Percentiles rank a stretch among this genome's conserved stretches.
phyloP scores from a whole-genome alignment of 179 eudicot genomes.

The Vitellaria paradoxa region DNA sequence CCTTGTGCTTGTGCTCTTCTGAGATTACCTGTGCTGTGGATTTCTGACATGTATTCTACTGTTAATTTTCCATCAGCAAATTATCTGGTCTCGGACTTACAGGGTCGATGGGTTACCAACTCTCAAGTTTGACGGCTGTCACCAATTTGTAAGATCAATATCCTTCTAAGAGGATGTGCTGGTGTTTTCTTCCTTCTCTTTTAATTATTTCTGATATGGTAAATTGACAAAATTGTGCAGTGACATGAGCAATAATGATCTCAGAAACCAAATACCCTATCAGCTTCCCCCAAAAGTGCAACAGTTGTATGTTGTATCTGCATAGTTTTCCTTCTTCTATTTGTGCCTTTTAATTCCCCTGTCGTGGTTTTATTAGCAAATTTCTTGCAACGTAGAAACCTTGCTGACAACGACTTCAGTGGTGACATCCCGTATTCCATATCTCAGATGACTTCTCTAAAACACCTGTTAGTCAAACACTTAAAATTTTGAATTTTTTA shows the following conservation, averaged over 20 bases:
- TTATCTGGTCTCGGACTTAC: conserved; percentile 64
- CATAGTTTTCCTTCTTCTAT: not conserved
- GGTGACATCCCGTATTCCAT: conserved; percentile 72
- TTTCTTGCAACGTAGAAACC: conserved; percentile 56
- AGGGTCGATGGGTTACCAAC: conserved; percentile 69
- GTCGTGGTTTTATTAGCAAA: not conserved
- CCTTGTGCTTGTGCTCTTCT: not conserved
- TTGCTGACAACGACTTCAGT: conserved; percentile 59
- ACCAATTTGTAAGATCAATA: conserved; percentile 62
- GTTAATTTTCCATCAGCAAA: conserved; percentile 42
- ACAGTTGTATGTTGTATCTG: conserved; percentile 48
- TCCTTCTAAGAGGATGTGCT: conserved; percentile 7
- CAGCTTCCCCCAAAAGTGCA: conserved; percentile 71
- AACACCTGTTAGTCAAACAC: conserved; percentile 55
- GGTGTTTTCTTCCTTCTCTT: not conserved
- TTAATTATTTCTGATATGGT: conserved; percentile 16
- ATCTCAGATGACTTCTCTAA: conserved; percentile 56
- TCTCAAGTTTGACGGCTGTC: conserved; percentile 52
- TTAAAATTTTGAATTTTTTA: not conserved
- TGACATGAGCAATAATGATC: conserved; percentile 80
- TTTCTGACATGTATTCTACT: conserved; percentile 19
- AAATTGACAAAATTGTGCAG: conserved; percentile 43
- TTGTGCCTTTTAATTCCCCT: conserved; percentile 4
- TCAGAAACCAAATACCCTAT: conserved; percentile 66
- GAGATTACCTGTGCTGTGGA: conserved; percentile 4